Conservation (phyloP, 2,329 filamentous ascomycete species). For the Penicillium sp. region DNA sequence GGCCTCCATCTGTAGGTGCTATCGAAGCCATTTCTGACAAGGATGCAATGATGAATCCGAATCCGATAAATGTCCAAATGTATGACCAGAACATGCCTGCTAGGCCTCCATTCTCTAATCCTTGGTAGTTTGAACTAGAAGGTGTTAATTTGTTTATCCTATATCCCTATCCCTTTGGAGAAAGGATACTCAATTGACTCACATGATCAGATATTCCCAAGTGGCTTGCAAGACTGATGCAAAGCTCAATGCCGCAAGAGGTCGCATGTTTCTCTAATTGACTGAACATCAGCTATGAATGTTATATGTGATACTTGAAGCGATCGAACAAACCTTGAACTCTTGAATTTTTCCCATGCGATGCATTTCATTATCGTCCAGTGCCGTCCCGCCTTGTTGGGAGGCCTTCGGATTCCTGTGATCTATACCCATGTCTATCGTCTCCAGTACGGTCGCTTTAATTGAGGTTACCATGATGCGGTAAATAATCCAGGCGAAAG, state of each 20-base stretch:
- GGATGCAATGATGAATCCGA: conserved; percentile 58
- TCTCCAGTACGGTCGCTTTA: conserved; percentile 1
- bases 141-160: background rate
- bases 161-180: background rate
- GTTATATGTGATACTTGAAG: background rate
- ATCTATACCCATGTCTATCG: conserved; percentile 11
- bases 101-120: conserved; percentile 26
- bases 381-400: conserved; percentile 9
- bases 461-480: background rate
- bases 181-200: background rate
- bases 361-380: conserved; percentile 28
- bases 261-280: conserved; percentile 32
- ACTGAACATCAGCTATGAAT: background rate
- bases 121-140: conserved; percentile 24
- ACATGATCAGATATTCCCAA: conserved; percentile 39
- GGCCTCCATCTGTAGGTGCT: conserved; percentile 57
- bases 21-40: conserved; percentile 63
- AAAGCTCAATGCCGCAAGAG: conserved; percentile 35
- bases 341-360: conserved; percentile 33
- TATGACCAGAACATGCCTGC: conserved; percentile 32
- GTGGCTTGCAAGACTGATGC: conserved; percentile 37
- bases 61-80: conserved; percentile 58
- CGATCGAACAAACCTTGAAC: conserved; percentile 16
- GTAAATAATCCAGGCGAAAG: background rate
- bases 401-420: background rate